phyloP scores from a whole-genome alignment of 345 rosid genomes.

The Hevea brasiliensis region DNA sequence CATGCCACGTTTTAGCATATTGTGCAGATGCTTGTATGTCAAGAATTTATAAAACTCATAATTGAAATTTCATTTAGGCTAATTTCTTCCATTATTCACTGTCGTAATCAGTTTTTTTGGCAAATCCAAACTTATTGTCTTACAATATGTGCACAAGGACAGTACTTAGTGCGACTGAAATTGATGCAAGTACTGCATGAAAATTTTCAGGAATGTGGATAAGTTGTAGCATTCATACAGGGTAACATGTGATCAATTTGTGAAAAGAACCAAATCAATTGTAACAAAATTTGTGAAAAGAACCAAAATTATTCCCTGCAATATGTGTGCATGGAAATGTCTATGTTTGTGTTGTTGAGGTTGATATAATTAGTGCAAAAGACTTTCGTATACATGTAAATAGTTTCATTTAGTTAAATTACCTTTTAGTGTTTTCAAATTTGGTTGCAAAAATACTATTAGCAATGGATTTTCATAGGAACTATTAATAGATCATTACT shows the following conservation, averaged over 20 bases:
- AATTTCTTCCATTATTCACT: neutral
- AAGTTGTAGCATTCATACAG: no score
- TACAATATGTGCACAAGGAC: neutral
- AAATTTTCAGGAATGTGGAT: no score
- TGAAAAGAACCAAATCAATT: no score
- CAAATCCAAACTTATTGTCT: neutral
- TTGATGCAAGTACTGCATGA: neutral
- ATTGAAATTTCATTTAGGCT: neutral
- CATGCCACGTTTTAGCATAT: constrained; percentile 16
- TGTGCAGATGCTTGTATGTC: neutral
- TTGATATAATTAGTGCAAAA: no score
- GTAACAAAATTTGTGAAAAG: no score
- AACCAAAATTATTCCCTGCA: neutral
- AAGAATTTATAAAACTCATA: neutral
- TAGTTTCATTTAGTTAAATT: no score
- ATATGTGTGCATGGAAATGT: neutral
- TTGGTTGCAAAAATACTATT: no score
- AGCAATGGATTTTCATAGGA: neutral
- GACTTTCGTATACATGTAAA: neutral
- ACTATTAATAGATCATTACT: neutral
- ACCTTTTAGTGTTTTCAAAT: no score
- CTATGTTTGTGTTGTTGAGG: no score
- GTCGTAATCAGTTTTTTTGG: neutral
- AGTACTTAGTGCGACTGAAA: neutral
- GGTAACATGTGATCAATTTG: no score